Conservation (phyloP, 2,329 filamentous ascomycete genomes). For the Ophiocordyceps camponoti-leonardi region DNA sequence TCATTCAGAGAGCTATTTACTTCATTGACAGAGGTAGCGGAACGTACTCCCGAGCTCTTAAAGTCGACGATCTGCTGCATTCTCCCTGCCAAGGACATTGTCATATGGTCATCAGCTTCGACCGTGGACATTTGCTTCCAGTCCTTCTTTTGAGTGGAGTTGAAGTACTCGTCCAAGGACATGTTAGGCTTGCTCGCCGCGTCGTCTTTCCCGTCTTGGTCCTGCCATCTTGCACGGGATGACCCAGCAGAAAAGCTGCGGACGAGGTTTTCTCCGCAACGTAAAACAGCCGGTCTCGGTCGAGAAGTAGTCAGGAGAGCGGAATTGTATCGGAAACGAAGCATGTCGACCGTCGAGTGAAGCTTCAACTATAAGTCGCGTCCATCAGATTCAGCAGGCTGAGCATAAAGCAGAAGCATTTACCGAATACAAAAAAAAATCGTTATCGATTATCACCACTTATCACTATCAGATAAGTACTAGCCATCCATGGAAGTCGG, state of each 20-base stretch:
- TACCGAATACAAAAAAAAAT: neutral
- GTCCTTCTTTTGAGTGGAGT: neutral
- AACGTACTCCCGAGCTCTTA: neutral
- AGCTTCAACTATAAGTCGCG: neutral
- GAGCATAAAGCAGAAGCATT: neutral
- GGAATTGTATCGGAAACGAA: slow-evolving; percentile 9
- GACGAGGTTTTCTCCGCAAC: neutral
- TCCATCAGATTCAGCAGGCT: neutral
- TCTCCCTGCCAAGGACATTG: neutral
- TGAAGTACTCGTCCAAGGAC: neutral
- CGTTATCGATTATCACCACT: slow-evolving; percentile 3
- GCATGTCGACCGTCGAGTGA: slow-evolving; percentile 8
- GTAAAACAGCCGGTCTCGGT: neutral
- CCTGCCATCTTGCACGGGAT: neutral
- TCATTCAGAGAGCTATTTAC: too few relatives aligned
- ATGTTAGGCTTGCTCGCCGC: neutral
- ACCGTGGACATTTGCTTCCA: neutral
- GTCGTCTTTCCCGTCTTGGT: neutral
- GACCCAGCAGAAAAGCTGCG: neutral
- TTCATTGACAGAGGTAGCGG: neutral
- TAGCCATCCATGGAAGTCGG: slow-evolving; percentile 1
- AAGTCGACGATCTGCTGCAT: neutral
- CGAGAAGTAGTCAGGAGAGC: slow-evolving; percentile 4
- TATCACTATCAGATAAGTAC: too few relatives aligned
- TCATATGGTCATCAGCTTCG: neutral